phyloP scores from a whole-genome alignment of 2,329 filamentous ascomycete genomes.

The Talaromyces sp. region DNA sequence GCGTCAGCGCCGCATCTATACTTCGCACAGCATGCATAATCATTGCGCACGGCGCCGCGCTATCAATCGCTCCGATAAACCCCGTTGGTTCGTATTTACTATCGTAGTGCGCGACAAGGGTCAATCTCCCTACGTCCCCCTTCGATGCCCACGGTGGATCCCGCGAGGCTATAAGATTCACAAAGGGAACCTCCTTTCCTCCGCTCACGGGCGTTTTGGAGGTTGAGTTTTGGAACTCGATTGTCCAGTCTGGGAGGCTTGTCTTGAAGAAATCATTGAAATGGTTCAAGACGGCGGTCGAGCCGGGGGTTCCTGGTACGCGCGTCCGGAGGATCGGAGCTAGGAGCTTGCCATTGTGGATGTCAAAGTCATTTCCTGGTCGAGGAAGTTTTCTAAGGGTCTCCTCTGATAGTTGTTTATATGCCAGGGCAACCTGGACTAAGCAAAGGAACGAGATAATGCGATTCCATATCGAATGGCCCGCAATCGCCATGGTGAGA shows the following conservation, averaged over 20 bases:
- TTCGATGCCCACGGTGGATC: constrained; percentile 77
- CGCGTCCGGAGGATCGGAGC: constrained; percentile 83
- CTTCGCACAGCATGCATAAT: constrained; percentile 79
- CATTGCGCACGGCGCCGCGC: constrained; percentile 90
- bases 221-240: constrained; percentile 88
- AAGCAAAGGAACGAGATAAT: constrained; percentile 5
- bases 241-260: constrained; percentile 72
- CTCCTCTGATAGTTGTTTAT: constrained; percentile 67
- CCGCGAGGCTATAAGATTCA: constrained; percentile 79
- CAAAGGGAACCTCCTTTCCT: constrained; percentile 70
- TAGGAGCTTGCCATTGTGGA: constrained; percentile 69
- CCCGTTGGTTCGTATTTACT: constrained; percentile 74
- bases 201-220: constrained; percentile 74
- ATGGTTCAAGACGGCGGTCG: constrained; percentile 69
- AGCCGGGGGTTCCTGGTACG: constrained; percentile 81
- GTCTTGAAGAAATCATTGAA: constrained; percentile 77
- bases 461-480: constrained; percentile 10
- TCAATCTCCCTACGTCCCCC: constrained; percentile 76
- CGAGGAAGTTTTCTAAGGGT: constrained; percentile 69
- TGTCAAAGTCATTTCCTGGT: constrained; percentile 74
- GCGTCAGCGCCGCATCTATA: constrained; percentile 73
- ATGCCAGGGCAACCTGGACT: constrained; percentile 38
- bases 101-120: constrained; percentile 92
- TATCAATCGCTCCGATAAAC: constrained; percentile 92
- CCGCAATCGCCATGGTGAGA: neutral